phyloP scores from a whole-genome alignment of 176 grass and related monocot genomes.

The Saccharum spontaneum region DNA sequence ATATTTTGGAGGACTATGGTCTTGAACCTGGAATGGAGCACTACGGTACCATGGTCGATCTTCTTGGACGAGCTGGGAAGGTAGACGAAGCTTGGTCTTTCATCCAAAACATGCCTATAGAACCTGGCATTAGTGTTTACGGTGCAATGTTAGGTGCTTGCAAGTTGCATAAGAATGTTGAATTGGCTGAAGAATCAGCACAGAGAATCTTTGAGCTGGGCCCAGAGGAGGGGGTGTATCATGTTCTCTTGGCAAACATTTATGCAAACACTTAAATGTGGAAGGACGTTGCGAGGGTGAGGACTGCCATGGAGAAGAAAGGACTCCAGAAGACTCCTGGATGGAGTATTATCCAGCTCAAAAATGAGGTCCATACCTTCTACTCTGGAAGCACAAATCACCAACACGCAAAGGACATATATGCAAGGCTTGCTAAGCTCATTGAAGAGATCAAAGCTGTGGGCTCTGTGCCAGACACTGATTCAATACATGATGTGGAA shows the following conservation, averaged over 20 bases:
- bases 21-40: conserved; percentile 60
- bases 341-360: conserved; percentile 59
- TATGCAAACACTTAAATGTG: conserved; percentile 75
- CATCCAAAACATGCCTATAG: conserved; percentile 55
- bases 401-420: conserved; percentile 65
- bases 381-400: conserved; percentile 77
- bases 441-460: conserved; percentile 68
- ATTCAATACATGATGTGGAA: conserved; percentile 40
- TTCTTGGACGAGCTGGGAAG: conserved; percentile 60
- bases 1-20: conserved; percentile 52
- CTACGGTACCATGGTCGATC: conserved; percentile 68
- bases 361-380: conserved; percentile 66
- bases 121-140: conserved; percentile 63
- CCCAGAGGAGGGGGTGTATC: conserved; percentile 64
- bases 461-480: conserved; percentile 66
- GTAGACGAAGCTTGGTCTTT: conserved; percentile 68
- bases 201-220: conserved; percentile 59
- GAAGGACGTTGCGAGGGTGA: not conserved
- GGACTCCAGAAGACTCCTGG: conserved; percentile 73
- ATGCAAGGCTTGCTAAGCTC: conserved; percentile 54
- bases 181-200: conserved; percentile 61
- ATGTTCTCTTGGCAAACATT: conserved; percentile 83
- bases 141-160: conserved; percentile 71
- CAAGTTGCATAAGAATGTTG: conserved; percentile 70
- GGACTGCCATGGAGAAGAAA: conserved; percentile 58